phyloP scores from a whole-genome alignment of 2,329 filamentous ascomycete species.

The Knufia fluminis region DNA sequence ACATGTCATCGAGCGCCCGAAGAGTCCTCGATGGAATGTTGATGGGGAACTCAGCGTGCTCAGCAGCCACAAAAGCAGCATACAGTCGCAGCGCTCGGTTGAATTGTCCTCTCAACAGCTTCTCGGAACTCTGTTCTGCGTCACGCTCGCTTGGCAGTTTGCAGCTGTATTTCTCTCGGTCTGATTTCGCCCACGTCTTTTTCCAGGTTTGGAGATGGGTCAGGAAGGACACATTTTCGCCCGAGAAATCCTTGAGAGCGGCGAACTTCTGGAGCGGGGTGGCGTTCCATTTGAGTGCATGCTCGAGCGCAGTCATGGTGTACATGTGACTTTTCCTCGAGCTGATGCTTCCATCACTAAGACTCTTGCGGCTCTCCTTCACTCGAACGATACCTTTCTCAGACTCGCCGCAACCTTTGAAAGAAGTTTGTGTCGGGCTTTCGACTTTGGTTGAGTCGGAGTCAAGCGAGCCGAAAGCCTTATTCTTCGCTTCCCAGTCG shows the following conservation, averaged over 20 bases:
- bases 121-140: constrained; percentile 6
- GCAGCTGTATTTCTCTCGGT: constrained; percentile 1
- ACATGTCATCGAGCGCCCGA: constrained; percentile 11
- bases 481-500: constrained; percentile 3
- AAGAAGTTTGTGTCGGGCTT: not conserved
- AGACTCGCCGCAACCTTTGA: not conserved
- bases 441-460: not conserved
- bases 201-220: constrained; percentile 48
- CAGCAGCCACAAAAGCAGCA: constrained; percentile 45
- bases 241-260: constrained; percentile 54
- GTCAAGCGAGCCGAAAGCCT: not conserved
- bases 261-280: constrained; percentile 52
- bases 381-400: constrained; percentile 1
- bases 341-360: constrained; percentile 17
- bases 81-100: constrained; percentile 50
- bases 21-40: constrained; percentile 33
- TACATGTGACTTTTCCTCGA: constrained; percentile 4
- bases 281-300: constrained; percentile 47
- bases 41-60: constrained; percentile 52
- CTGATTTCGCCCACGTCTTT: constrained; percentile 24
- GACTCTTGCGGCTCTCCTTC: constrained; percentile 3
- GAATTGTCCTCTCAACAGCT: constrained; percentile 34
- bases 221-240: constrained; percentile 59
- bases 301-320: constrained; percentile 47
- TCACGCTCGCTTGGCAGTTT: constrained; percentile 12